A percentile compares a stretch with the other conserved stretches of the same genome.
Evolutionary conservation across 2,329 filamentous ascomycete genomes (phyloP).

Genomic region (Colletotrichum destructivum): DNA sequence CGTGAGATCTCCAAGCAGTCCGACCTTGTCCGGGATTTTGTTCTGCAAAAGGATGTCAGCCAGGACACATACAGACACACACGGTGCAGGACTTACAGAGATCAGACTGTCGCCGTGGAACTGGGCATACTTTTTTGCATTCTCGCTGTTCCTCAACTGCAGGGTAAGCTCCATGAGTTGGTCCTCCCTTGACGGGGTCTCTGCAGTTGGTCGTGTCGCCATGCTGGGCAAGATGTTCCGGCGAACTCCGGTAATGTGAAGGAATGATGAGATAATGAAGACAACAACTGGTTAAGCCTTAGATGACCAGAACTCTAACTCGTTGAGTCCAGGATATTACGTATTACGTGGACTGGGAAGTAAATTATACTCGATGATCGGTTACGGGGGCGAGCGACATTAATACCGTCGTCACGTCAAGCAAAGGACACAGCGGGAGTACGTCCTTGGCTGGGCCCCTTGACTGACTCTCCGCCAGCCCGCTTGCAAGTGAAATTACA

Average conservation of each 20-base stretch:
- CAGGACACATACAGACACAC: not conserved
- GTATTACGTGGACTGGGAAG: not conserved
- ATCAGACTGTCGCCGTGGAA: constrained; percentile 4
- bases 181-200: not conserved
- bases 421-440: not conserved
- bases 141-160: not conserved
- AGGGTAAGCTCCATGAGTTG: not conserved
- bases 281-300: not conserved
- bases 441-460: not conserved
- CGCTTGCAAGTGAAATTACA: not conserved
- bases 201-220: not conserved
- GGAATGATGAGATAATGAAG: not conserved
- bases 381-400: not conserved
- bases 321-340: no score
- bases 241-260: not conserved
- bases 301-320: not conserved
- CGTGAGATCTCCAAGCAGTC: not conserved
- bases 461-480: not conserved
- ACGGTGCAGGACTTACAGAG: not conserved
- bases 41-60: not conserved
- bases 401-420: not conserved
- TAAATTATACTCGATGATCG: not conserved
- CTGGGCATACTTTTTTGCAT: not conserved
- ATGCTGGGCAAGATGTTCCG: not conserved
- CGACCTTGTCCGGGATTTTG: not conserved